These are phyloP conservation scores for Rosellinia necatrix DNA, from an alignment of 2,329 filamentous ascomycete genomes.

Conservation along the genomic window DNA sequence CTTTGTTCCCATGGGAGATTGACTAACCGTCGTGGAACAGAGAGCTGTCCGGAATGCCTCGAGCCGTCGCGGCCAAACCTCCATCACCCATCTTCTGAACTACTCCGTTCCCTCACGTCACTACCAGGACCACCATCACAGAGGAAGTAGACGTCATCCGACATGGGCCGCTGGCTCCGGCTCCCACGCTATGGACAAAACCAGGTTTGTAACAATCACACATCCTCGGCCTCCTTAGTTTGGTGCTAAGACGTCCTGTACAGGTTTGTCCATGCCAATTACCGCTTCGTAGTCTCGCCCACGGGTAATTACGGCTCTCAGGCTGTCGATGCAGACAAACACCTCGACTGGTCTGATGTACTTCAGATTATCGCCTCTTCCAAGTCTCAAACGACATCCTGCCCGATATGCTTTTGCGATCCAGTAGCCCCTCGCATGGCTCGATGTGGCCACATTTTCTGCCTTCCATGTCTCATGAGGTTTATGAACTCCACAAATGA, in stretches of 20 bases:
- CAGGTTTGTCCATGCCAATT: slow-evolving; percentile 92
- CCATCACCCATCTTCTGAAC: slow-evolving; percentile 95
- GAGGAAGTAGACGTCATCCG: slow-evolving; percentile 70
- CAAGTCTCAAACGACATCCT: slow-evolving; percentile 85
- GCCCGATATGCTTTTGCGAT: slow-evolving; percentile 91
- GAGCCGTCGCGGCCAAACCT: slow-evolving; percentile 89
- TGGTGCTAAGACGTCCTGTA: not conserved
- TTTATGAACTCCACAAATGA: slow-evolving; percentile 88
- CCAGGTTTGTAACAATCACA: slow-evolving; percentile 59
- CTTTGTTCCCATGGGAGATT: not conserved
- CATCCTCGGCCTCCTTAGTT: not conserved
- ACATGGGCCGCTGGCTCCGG: slow-evolving; percentile 87
- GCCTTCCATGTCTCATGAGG: slow-evolving; percentile 86
- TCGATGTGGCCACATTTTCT: slow-evolving; percentile 96
- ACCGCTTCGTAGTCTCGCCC: slow-evolving; percentile 92
- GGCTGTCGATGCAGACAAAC: slow-evolving; percentile 82
- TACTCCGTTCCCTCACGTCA: slow-evolving; percentile 81
- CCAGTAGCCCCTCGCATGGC: slow-evolving; percentile 96
- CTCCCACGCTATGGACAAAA: slow-evolving; percentile 89
- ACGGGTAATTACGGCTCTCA: slow-evolving; percentile 78
- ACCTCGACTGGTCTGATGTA: slow-evolving; percentile 88
- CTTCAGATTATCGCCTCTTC: slow-evolving; percentile 90
- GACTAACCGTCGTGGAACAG: slow-evolving; percentile 25
- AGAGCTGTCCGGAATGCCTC: slow-evolving; percentile 60
- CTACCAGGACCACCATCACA: slow-evolving; percentile 56